Evolutionary conservation across 2,329 filamentous ascomycete species (phyloP).

Genomic region (Beauveria scarabaeidicola): DNA sequence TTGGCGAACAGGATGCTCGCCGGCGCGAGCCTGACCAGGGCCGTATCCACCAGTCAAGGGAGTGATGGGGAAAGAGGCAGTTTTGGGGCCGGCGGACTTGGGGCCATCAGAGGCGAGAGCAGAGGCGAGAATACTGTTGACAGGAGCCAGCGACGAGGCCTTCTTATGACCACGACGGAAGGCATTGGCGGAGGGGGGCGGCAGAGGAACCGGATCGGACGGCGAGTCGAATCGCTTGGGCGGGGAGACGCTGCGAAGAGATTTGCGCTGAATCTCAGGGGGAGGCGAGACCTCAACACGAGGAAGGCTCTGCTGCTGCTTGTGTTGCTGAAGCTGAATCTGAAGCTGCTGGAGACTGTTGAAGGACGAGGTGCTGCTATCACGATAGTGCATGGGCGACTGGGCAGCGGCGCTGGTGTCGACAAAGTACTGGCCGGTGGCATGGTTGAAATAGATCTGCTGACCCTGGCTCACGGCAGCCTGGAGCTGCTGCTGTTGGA

Average conservation of each 20-base stretch:
- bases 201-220: slow-evolving; percentile 60
- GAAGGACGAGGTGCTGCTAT: slow-evolving; percentile 33
- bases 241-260: slow-evolving; percentile 55
- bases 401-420: slow-evolving; percentile 50
- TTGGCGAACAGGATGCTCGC: slow-evolving; percentile 89
- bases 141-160: slow-evolving; percentile 62
- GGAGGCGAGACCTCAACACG: slow-evolving; percentile 78
- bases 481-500: slow-evolving; percentile 30
- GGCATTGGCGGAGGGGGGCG: slow-evolving; percentile 80
- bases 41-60: slow-evolving; percentile 81
- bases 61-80: slow-evolving; percentile 69
- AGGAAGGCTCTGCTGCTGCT: slow-evolving; percentile 43
- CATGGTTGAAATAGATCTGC: slow-evolving; percentile 76
- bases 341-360: slow-evolving; percentile 20
- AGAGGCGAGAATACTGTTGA: slow-evolving; percentile 41
- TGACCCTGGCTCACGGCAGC: slow-evolving; percentile 46
- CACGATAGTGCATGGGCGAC: slow-evolving; percentile 31
- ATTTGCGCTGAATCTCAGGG: slow-evolving; percentile 45
- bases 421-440: slow-evolving; percentile 77
- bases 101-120: slow-evolving; percentile 32
- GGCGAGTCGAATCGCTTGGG: slow-evolving; percentile 62
- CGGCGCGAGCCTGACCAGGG: slow-evolving; percentile 84
- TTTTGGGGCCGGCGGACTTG: slow-evolving; percentile 64
- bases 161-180: slow-evolving; percentile 95
- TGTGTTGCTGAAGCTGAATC: slow-evolving; percentile 16